Evolutionary conservation across 495 filamentous ascomycete genomes (phyloP).

Genomic region (Penicillium nucicola): DNA sequence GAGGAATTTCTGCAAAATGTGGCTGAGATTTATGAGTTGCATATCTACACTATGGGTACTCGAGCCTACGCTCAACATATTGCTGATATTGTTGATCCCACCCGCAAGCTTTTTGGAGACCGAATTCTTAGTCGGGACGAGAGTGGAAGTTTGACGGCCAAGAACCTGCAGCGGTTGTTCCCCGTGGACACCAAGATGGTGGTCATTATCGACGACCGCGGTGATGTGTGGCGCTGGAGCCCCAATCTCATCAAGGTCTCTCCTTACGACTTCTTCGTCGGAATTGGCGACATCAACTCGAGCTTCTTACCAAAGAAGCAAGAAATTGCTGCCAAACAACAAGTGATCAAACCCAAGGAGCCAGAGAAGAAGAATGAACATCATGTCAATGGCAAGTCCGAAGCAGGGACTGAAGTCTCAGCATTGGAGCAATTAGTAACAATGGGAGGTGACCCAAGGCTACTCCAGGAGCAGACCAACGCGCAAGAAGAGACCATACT

Average conservation of each 20-base stretch:
- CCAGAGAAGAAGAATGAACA: conserved; percentile 26
- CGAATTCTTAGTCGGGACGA: conserved; percentile 94
- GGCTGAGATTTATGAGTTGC: conserved; percentile 82
- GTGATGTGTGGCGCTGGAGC: conserved; percentile 96
- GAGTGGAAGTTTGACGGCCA: conserved; percentile 85
- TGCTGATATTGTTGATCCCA: conserved; percentile 88
- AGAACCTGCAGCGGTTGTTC: conserved; percentile 88
- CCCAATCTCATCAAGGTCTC: conserved; percentile 91
- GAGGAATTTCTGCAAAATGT: conserved; percentile 77
- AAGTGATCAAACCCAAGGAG: conserved; percentile 14
- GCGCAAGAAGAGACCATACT: conserved; percentile 82
- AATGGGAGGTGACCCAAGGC: conserved; percentile 70
- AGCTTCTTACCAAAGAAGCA: conserved; percentile 90
- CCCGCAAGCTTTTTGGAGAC: conserved; percentile 85
- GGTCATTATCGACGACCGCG: conserved; percentile 95
- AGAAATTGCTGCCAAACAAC: conserved; percentile 51
- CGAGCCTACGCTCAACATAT: conserved; percentile 90
- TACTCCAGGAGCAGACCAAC: conserved; percentile 70
- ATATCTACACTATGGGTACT: conserved; percentile 99
- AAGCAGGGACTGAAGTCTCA: conserved; percentile 39
- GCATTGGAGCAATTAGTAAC: conserved; percentile 71
- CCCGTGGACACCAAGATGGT: conserved; percentile 99
- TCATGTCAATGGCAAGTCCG: conserved; percentile 37
- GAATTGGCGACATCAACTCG: conserved; percentile 98
- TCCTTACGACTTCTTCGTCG: conserved; percentile 96